Evolutionary conservation across 129 eudicot species (phyloP).

Genomic region (Daucus carota): DH1_v3.0 NC_030384.2:40856501-40857000

Average conservation of each 20-base stretch:
- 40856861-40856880: too few species aligned
- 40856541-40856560: neutral
- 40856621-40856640: neutral
- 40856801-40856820: slow-evolving; percentile 65
- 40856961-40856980: slow-evolving; percentile 12
- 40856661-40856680: neutral
- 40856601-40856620: neutral
- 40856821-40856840: neutral
- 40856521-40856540: too few species aligned
- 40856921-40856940: neutral
- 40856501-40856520: too few species aligned
- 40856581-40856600: neutral
- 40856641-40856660: neutral
- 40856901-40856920: neutral
- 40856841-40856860: neutral
- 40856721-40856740: slow-evolving; percentile 42
- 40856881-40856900: neutral
- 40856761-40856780: slow-evolving; percentile 70
- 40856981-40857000: slow-evolving; percentile 88
- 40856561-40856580: neutral
- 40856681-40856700: neutral
- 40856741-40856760: slow-evolving; percentile 85
- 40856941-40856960: slow-evolving; percentile 12
- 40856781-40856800: slow-evolving; percentile 98
- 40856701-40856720: slow-evolving; percentile 36